Evolutionary conservation across 768 basidiomycete species (phyloP), one percentile per base, ranked within the genome.

Genomic region (Calocybe cyanea): DNA sequence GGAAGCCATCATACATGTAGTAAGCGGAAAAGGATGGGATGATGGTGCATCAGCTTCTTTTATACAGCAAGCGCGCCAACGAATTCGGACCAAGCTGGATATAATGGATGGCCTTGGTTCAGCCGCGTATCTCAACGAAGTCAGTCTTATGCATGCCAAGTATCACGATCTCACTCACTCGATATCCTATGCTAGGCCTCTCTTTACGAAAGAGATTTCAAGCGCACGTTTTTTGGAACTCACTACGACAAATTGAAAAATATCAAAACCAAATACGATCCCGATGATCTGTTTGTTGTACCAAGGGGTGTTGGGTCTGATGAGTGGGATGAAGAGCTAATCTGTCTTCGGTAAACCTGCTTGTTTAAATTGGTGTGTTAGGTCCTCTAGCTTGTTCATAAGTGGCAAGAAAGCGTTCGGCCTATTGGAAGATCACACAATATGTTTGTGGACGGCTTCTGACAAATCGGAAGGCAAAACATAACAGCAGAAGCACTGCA

Each of bases 71-170:
- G 43, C 47, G 10, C 47, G 45, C 23, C 30, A 58, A 33, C 41
- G 40, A 9, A 32, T 61, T 18, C 55, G 55, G 41, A 37, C 46
- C 1, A 45, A 51, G 8, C 51, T 64, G 4, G 51, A 53, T 14
- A 42, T 53, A 3, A 25, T 68, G 10, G 63, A 61, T 24, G 41
- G 43, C 3, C 45, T 62, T 7, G 59, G 65, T 8, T 54, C 65
- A 2, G 73, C 69, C 7, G 62, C 73, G 2, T 75, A 77, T 55
- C 60, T 75, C 30, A 73, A 77, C 49, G 75, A 78, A 66, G 73
- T 71, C 17, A 15, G 13, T n/a, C n/a, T n/a, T n/a, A n/a, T n/a
- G n/a, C n/a, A n/a, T n/a, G n/a, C n/a, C n/a, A n/a, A n/a, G n/a
- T n/a, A n/a, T n/a, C n/a, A n/a, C n/a, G n/a, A n/a, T 32, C 31